Evolutionary conservation across 2,329 filamentous ascomycete genomes (phyloP), one percentile per base, ranked within the genome.

Genomic region (Aspergillus hortae): DNA sequence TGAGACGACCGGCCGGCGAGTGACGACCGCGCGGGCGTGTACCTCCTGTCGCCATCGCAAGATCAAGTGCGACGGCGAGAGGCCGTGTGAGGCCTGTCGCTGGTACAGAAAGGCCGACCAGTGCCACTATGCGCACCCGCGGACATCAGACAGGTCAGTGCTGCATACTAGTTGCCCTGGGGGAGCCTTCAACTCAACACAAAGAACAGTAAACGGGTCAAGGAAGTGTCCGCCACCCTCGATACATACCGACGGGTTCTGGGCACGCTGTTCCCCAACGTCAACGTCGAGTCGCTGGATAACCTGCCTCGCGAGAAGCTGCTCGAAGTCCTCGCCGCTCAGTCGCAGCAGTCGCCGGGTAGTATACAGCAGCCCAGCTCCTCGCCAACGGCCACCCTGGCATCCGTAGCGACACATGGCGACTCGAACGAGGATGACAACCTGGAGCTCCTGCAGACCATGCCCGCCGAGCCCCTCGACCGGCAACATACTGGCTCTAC

Each of bases 61-160:
- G 71, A 92, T 92, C 50, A 86, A 89, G 57, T 94, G 89, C 66
- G 88, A 92, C 73, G 89, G 89, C 49, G 82, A 86, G 59, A 86
- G 90, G 64, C 89, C 89, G 10, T 94, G 89, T 66, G 87, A 88
- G 36, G 89, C 91, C 67, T 94, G 89, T 67, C 81, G 89, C 52
- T 91, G 88, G 69, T 92, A 90, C 66, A 84, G 89, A 52, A 88
- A 89, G 56, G 86, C 88, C 4, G 89, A 91, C 67, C 79, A 84
- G 50, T 92, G 89, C 66, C 85, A 86, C 63, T 92, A 92, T 69
- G 87, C 90, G 59, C 90, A 92, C 72, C 88, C 90, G 57, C 81
- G 88, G n/a, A 88, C 89, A 1, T 92, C 89, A 6, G 81, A 87
- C 70, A 91, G 89, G 87, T 88, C 75, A 71, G 83, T 51, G 46